These are phyloP conservation scores for Exophiala oligosperma DNA, from an alignment of 2,329 filamentous ascomycete species.

Conservation along the genomic window DNA sequence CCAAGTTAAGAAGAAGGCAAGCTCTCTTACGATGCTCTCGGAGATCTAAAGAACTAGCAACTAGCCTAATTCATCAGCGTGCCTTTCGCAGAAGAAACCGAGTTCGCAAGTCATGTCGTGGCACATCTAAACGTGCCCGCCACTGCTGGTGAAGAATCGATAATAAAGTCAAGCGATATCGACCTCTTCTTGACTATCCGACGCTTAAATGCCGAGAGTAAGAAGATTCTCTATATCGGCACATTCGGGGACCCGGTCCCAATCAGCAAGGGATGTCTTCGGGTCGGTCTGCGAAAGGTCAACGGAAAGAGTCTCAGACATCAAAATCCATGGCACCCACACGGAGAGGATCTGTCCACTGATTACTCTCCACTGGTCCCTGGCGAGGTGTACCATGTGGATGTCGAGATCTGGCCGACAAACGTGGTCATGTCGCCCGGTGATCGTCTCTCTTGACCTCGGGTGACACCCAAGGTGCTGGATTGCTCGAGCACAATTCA, in stretches of 20 bases:
- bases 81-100: constrained; percentile 61
- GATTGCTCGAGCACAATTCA: constrained; percentile 18
- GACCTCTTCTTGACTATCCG: constrained; percentile 59
- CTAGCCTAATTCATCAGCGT: constrained; percentile 59
- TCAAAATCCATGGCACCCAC: constrained; percentile 45
- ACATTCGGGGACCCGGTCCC: constrained; percentile 57
- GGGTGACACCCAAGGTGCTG: constrained; percentile 52
- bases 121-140: constrained; percentile 65
- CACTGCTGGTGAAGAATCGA: constrained; percentile 39
- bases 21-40: constrained; percentile 61
- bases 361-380: constrained; percentile 50
- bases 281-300: constrained; percentile 51
- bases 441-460: constrained; percentile 35
- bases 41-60: constrained; percentile 56
- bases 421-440: constrained; percentile 39
- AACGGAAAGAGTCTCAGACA: constrained; percentile 47
- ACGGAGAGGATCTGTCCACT: constrained; percentile 52
- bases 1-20: constrained; percentile 36
- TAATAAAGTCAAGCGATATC: constrained; percentile 49
- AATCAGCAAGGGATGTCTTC: constrained; percentile 56
- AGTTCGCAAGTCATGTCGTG: constrained; percentile 68
- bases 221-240: constrained; percentile 57
- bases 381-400: constrained; percentile 52
- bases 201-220: constrained; percentile 49
- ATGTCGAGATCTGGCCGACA: constrained; percentile 45